A percentile compares a stretch with the other conserved stretches of the same genome.
phyloP scores from a whole-genome alignment of 345 rosid genomes.

The Eutrema yunnanense region DNA sequence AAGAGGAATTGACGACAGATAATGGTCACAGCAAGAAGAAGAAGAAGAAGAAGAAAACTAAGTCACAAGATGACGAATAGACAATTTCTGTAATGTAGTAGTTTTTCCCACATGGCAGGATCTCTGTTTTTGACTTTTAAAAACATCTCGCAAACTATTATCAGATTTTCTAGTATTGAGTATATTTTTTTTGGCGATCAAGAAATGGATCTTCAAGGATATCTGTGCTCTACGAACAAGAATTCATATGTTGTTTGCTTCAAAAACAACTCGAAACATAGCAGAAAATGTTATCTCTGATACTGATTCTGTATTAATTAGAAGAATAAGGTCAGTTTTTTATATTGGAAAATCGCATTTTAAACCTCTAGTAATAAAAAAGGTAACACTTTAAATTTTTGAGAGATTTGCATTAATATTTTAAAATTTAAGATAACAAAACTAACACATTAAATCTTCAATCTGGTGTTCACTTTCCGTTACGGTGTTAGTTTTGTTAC shows the following conservation, averaged over 20 bases:
- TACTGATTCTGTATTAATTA: background rate
- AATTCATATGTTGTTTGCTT: background rate
- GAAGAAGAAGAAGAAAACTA: slow-evolving; percentile 39
- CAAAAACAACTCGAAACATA: background rate
- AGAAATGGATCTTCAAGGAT: background rate
- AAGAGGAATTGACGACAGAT: slow-evolving; percentile 36
- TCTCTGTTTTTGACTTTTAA: background rate
- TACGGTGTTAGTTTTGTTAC: too few relatives aligned
- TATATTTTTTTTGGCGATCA: background rate
- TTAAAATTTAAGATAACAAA: too few relatives aligned
- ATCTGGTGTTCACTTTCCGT: too few relatives aligned
- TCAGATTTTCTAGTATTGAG: background rate
- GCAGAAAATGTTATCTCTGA: background rate
- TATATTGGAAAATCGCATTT: too few relatives aligned
- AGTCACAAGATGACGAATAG: slow-evolving; percentile 38
- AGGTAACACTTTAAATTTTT: too few relatives aligned
- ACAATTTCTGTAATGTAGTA: background rate
- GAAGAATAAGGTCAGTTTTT: too few relatives aligned
- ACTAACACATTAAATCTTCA: too few relatives aligned
- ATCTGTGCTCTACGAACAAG: background rate
- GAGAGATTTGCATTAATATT: too few relatives aligned
- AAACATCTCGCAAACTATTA: background rate
- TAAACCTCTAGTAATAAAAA: too few relatives aligned
- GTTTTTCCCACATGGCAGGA: background rate
- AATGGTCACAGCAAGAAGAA: slow-evolving; percentile 41